A percentile compares a stretch with the other conserved stretches of the same genome.
Evolutionary conservation across 1,284 basidiomycete genomes (phyloP).

Genomic region (Ceratobasidium papillatum): DNA sequence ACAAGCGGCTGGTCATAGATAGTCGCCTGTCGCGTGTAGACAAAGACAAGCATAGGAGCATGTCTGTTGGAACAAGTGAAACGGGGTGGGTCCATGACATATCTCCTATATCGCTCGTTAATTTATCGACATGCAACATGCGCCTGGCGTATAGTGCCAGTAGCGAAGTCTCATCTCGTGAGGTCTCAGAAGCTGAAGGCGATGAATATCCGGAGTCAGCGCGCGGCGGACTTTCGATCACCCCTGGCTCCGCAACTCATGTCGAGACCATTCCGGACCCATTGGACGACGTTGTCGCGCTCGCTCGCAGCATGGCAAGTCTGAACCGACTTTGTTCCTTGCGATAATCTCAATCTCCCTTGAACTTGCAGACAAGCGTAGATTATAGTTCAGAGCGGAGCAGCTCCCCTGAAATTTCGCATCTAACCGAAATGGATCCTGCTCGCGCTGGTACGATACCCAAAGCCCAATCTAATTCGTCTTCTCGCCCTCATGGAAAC

Average conservation of each 20-base stretch:
- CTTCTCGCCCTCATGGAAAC: constrained; percentile 34
- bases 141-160: constrained; percentile 29
- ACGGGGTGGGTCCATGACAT: constrained; percentile 29
- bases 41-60: constrained; percentile 32
- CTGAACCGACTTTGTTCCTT: neutral
- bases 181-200: constrained; percentile 33
- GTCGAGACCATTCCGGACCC: constrained; percentile 27
- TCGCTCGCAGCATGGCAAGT: constrained; percentile 36
- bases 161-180: constrained; percentile 35
- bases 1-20: constrained; percentile 33
- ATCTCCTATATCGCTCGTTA: constrained; percentile 18
- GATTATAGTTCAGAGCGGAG: constrained; percentile 37
- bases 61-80: constrained; percentile 37
- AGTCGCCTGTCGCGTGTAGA: constrained; percentile 15
- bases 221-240: constrained; percentile 40
- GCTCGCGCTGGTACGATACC: neutral
- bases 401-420: constrained; percentile 32
- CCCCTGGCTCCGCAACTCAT: constrained; percentile 26
- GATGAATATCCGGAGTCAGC: constrained; percentile 10
- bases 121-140: constrained; percentile 26
- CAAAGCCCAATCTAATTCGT: constrained; percentile 4
- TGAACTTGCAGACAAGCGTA: constrained; percentile 21
- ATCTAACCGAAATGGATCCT: neutral
- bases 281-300: constrained; percentile 31
- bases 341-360: constrained; percentile 13